Conservation (phyloP, 257 asterid species). For the Solanum ahanhuiri region DNA sequence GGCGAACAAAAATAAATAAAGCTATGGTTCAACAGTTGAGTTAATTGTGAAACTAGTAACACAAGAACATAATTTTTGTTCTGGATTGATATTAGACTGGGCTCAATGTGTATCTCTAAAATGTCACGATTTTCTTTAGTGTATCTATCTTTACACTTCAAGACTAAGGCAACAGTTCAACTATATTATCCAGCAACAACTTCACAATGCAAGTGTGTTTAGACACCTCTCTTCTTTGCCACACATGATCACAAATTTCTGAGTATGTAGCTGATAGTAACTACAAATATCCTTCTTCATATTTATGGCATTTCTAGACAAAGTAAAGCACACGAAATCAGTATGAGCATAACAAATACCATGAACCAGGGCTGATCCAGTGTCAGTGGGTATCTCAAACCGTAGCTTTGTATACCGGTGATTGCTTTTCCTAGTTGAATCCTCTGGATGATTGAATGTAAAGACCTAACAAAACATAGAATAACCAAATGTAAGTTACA, state of each 20-base stretch:
- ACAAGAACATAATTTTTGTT: background rate
- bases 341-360: slow-evolving; percentile 29
- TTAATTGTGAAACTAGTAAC: background rate
- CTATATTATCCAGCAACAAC: background rate
- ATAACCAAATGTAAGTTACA: slow-evolving; percentile 3
- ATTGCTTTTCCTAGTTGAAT: slow-evolving; percentile 44
- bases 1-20: background rate
- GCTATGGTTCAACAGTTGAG: background rate
- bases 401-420: slow-evolving; percentile 65
- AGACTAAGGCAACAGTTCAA: background rate
- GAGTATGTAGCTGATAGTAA: background rate
- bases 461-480: slow-evolving; percentile 51
- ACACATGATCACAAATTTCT: background rate
- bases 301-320: background rate
- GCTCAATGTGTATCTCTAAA: background rate
- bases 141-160: background rate
- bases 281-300: background rate
- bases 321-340: background rate
- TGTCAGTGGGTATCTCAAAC: slow-evolving; percentile 58
- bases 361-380: slow-evolving; percentile 85
- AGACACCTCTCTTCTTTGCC: background rate
- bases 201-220: background rate
- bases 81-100: background rate
- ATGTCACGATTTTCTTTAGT: background rate
- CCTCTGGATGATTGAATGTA: slow-evolving; percentile 72